phyloP scores from a whole-genome alignment of 768 basidiomycete species.

The Sporobolomyces roseus region DNA sequence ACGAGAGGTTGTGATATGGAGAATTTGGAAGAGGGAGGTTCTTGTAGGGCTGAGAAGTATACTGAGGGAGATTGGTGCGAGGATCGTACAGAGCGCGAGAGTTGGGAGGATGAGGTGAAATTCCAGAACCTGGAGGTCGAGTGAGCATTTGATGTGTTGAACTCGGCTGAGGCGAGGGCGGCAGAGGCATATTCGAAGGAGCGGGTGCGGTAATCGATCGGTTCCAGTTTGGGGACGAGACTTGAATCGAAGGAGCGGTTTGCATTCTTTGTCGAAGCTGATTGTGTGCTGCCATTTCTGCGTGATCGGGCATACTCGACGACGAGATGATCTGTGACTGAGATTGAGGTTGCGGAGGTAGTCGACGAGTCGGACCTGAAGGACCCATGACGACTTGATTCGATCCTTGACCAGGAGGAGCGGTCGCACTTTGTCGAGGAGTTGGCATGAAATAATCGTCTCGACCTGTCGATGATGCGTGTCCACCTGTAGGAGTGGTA shows the following conservation, averaged over 20 bases:
- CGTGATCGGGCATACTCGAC: constrained; percentile 1
- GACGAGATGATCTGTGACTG: background rate
- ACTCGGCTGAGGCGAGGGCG: constrained; percentile 5
- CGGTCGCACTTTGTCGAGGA: constrained; percentile 9
- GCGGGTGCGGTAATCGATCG: background rate
- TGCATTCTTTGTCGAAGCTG: constrained; percentile 20
- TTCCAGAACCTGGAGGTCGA: background rate
- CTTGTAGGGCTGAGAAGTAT: constrained; percentile 25
- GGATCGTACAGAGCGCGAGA: constrained; percentile 8
- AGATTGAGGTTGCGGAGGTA: constrained; percentile 25
- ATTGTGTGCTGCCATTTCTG: constrained; percentile 9
- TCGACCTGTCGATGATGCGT: background rate
- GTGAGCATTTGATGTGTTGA: constrained; percentile 3
- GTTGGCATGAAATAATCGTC: constrained; percentile 23
- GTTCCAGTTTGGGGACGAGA: constrained; percentile 17
- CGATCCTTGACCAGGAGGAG: constrained; percentile 7
- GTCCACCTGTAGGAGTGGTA: background rate
- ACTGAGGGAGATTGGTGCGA: constrained; percentile 17
- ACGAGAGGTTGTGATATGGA: constrained; percentile 39
- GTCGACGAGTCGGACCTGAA: constrained; percentile 24
- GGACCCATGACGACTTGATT: constrained; percentile 24
- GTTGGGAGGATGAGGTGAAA: background rate
- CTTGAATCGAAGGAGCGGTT: constrained; percentile 20
- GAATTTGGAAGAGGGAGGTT: constrained; percentile 26
- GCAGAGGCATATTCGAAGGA: background rate